Conservation (phyloP, 2,329 filamentous ascomycete species). For the Talaromyces sp. region DNA sequence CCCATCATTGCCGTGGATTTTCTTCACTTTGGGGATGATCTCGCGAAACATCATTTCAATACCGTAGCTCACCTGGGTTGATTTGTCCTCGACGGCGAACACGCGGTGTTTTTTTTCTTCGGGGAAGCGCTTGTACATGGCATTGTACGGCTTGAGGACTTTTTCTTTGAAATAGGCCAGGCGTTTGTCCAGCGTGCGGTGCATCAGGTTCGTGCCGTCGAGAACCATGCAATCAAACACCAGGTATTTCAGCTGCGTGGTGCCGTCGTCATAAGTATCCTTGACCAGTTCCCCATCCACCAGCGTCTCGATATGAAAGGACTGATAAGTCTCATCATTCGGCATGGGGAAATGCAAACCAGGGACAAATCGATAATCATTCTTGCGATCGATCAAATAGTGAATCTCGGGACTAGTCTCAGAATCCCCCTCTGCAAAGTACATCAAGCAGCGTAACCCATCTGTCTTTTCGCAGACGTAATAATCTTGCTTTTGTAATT, state of each 20-base stretch:
- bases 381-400: slow-evolving; percentile 95
- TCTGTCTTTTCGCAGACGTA: slow-evolving; percentile 99
- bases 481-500: slow-evolving; percentile 80
- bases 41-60: slow-evolving; percentile 89
- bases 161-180: slow-evolving; percentile 78
- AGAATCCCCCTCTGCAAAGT: slow-evolving; percentile 59
- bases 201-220: slow-evolving; percentile 70
- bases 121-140: slow-evolving; percentile 67
- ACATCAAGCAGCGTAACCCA: slow-evolving; percentile 91
- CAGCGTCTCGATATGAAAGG: slow-evolving; percentile 75
- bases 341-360: slow-evolving; percentile 76
- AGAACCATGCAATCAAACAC: slow-evolving; percentile 91
- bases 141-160: slow-evolving; percentile 74
- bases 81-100: slow-evolving; percentile 82
- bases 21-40: slow-evolving; percentile 71
- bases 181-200: slow-evolving; percentile 79
- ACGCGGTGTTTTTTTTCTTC: slow-evolving; percentile 66
- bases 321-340: slow-evolving; percentile 53
- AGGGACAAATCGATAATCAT: slow-evolving; percentile 87
- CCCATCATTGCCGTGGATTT: slow-evolving; percentile 83
- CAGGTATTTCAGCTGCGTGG: slow-evolving; percentile 70
- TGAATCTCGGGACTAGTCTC: slow-evolving; percentile 65
- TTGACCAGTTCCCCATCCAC: slow-evolving; percentile 92
- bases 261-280: slow-evolving; percentile 67
- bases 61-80: slow-evolving; percentile 83